phyloP scores from a whole-genome alignment of 208 protist species.

The Wallacemonas rigidus region DNA sequence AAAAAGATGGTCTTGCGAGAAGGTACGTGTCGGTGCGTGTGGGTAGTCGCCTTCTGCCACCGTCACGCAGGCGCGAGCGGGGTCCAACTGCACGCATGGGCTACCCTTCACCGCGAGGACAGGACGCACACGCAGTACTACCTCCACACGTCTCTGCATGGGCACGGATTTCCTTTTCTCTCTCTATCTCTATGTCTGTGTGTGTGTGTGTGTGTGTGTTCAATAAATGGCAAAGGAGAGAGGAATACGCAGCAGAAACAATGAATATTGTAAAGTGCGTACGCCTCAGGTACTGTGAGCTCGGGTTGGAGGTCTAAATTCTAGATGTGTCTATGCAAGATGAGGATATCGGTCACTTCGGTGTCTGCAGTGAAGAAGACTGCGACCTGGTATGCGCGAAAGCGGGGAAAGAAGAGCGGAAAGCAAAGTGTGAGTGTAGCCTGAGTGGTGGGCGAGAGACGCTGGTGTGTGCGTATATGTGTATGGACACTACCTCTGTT shows the following conservation, averaged over 20 bases:
- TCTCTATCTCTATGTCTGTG: too few relatives aligned
- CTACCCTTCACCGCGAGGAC: slow-evolving; percentile 15
- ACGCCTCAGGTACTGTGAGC: too few relatives aligned
- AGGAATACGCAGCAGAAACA: too few relatives aligned
- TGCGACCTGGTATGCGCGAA: neutral
- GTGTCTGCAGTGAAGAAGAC: neutral
- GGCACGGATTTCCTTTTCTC: too few relatives aligned
- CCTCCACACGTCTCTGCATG: slow-evolving; percentile 60
- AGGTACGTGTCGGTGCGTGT: slow-evolving; percentile 23
- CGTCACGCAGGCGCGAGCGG: slow-evolving; percentile 16
- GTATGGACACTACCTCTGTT: too few relatives aligned
- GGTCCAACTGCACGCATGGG: slow-evolving; percentile 46
- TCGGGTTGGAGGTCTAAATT: neutral
- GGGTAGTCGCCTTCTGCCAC: slow-evolving; percentile 29
- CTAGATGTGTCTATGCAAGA: slow-evolving; percentile 1
- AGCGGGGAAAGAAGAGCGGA: neutral
- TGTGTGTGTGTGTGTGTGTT: neutral
- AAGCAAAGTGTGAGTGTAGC: neutral
- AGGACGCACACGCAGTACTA: slow-evolving; percentile 69
- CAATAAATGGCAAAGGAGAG: neutral
- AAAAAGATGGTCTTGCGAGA: slow-evolving; percentile 47
- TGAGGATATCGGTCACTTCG: neutral
- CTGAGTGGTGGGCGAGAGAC: too few relatives aligned
- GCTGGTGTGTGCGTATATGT: too few relatives aligned
- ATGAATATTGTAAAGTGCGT: too few relatives aligned